Base-by-base conservation (phyloP, 768 basidiomycete species). In the Daedalea quercina region DNA sequence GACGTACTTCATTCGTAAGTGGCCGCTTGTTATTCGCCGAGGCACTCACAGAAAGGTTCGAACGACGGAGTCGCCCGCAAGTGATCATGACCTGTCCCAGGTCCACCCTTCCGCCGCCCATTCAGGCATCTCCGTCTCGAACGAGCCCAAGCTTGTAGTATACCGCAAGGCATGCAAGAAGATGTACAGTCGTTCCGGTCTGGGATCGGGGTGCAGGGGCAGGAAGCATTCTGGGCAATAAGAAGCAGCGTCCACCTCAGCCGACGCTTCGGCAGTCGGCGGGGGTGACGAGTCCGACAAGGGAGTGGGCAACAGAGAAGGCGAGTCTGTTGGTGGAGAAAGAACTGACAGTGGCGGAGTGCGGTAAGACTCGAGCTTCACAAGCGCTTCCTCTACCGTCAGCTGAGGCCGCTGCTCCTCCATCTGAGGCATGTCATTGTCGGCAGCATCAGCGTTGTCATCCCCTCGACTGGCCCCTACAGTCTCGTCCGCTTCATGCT, bases 221-320 rank as follows among this genome's bases (percentile, higher is more conserved):
- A 96, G 74, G 67, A 89, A 97, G 66, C 95, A 99, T 64, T 92
- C 90, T 1, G 80, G 74, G 66, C 95, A 99, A 70, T 91, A 96
- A 19, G 77, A 62, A 51, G 62, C 54, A 2, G 60, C 64, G n/a
- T 66, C 60, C 22, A 56, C 61, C 35, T 63, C 60, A 3, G 55
- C 41, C 25, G 55, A 34, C 11, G 47, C 40, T 13, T 44, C 47
- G 3, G 42, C 47, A 20, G 47, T 44, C 7, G 50, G 46, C 1
- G 58, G 44, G 9, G 49, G 49, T 7, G 55, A 25, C 6, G 52
- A 51, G 17, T 52, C 46, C 24, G 50, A 53, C 12, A 19, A 33
- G n/a, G 50, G 4, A 28, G 47, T n/a, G 9, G 50, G 48, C 34
- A 33, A 19, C 17, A 42, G 41, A 2, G 72, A 59, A 56, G 71